Conservation (phyloP, 2,329 filamentous ascomycete species). For the Ascochyta pisi region DNA sequence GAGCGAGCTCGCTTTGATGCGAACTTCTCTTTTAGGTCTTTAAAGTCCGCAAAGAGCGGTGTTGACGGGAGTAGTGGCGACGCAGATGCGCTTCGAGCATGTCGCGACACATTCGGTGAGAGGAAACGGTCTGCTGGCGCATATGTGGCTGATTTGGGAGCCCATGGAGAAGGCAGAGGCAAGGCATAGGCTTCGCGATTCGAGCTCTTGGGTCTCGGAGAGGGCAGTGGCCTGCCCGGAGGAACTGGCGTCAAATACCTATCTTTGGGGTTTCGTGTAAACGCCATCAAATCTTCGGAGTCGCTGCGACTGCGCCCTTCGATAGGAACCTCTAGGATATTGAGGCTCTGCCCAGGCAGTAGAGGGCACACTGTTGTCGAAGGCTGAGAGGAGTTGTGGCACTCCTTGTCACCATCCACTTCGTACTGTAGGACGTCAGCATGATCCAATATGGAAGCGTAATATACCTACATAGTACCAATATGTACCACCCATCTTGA, state of each 20-base stretch:
- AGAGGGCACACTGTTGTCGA: slow-evolving; percentile 83
- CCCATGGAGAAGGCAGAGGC: slow-evolving; percentile 30
- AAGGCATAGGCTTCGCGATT: slow-evolving; percentile 25
- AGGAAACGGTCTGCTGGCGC: slow-evolving; percentile 31
- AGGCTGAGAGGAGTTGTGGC: slow-evolving; percentile 73
- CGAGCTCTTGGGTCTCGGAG: slow-evolving; percentile 25
- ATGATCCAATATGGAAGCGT: slow-evolving; percentile 1
- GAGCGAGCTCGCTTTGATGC: slow-evolving; percentile 37
- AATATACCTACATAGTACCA: slow-evolving; percentile 84
- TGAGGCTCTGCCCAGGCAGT: slow-evolving; percentile 85
- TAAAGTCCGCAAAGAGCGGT: slow-evolving; percentile 42
- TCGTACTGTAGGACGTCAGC: slow-evolving; percentile 69
- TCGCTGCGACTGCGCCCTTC: slow-evolving; percentile 69
- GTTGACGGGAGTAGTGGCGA: slow-evolving; percentile 37
- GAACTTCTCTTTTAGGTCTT: slow-evolving; percentile 41
- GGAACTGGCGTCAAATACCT: slow-evolving; percentile 75
- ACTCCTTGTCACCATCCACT: slow-evolving; percentile 80
- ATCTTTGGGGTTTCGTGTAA: slow-evolving; percentile 79
- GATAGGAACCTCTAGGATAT: slow-evolving; percentile 80
- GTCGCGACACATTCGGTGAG: slow-evolving; percentile 33
- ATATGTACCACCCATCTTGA: slow-evolving; percentile 92
- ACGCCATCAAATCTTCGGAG: slow-evolving; percentile 70
- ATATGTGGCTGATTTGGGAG: slow-evolving; percentile 40
- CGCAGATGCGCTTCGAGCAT: slow-evolving; percentile 41
- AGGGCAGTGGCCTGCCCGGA: slow-evolving; percentile 31